These are phyloP conservation scores for Erythrobasidium yunnanense DNA, from an alignment of 768 basidiomycete genomes.

Conservation along the genomic window DNA sequence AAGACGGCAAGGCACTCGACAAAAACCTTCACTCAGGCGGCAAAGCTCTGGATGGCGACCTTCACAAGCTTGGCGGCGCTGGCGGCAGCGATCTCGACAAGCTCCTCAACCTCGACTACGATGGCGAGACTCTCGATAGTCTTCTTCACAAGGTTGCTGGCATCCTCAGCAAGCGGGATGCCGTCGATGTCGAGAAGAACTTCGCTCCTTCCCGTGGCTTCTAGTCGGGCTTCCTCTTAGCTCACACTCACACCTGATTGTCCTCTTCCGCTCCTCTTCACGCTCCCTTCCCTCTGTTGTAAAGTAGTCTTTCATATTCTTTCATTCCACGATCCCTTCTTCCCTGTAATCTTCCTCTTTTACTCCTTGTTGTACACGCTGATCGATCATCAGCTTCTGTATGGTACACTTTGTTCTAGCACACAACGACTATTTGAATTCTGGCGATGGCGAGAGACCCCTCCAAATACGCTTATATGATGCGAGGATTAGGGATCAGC, in stretches of 20 bases:
- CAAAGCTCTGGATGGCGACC: neutral
- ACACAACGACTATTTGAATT: no score
- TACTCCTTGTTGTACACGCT: no score
- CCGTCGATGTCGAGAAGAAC: neutral
- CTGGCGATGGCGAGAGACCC: no score
- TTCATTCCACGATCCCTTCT: no score
- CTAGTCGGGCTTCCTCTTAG: neutral
- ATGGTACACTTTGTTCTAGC: no score
- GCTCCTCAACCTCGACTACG: neutral
- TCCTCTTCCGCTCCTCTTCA: constrained; percentile 8
- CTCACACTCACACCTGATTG: neutral
- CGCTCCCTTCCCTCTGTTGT: neutral
- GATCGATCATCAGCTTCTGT: no score
- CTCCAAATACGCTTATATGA: no score
- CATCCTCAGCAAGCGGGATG: neutral
- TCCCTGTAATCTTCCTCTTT: no score
- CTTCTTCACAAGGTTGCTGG: neutral
- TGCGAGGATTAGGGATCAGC: no score
- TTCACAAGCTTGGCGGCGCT: no score
- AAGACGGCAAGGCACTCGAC: neutral
- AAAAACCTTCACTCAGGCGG: neutral
- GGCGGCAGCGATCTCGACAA: neutral
- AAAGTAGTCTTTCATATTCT: no score
- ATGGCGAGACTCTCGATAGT: neutral
- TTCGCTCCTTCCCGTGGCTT: neutral